These are phyloP conservation scores for Chlamydomonas sphaeroides DNA, from an alignment of 139 green algal species.

Conservation along the genomic window DNA sequence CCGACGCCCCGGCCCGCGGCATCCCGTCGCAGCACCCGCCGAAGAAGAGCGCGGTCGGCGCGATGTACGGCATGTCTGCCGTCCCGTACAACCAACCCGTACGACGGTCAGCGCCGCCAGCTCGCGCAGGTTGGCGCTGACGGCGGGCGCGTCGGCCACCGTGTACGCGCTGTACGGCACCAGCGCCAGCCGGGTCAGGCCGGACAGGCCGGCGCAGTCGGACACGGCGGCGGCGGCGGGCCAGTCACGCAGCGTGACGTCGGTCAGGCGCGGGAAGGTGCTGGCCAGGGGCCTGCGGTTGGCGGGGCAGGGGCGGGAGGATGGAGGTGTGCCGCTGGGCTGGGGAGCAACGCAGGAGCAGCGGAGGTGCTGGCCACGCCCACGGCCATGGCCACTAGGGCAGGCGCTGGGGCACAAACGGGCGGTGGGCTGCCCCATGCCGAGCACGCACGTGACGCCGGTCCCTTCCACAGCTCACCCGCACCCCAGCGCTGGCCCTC, in stretches of 20 bases:
- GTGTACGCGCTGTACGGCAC: conserved; percentile 23
- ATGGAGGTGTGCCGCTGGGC: not conserved
- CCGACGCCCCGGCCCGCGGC: not conserved
- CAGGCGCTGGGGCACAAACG: too few species aligned
- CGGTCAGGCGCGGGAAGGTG: conserved; percentile 5
- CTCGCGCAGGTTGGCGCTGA: conserved; percentile 2
- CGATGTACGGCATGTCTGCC: not conserved
- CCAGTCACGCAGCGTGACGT: conserved; percentile 25
- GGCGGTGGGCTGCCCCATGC: too few species aligned
- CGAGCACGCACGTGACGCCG: not conserved
- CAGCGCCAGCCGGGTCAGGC: conserved; percentile 16
- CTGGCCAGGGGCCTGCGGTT: conserved; percentile 1
- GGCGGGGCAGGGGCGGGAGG: not conserved
- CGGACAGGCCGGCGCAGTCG: not conserved
- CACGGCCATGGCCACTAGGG: too few species aligned
- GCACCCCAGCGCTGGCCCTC: too few species aligned
- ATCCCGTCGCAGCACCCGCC: not conserved
- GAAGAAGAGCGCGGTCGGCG: too few species aligned
- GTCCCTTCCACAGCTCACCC: too few species aligned
- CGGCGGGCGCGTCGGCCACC: not conserved
- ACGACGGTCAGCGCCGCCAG: conserved; percentile 3
- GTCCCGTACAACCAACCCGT: not conserved
- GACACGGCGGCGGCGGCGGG: not conserved
- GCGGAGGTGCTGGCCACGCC: not conserved
- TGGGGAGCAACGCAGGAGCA: not conserved